Conservation (phyloP, 352 stramenopile species). For the Pythium apleroticum region DNA sequence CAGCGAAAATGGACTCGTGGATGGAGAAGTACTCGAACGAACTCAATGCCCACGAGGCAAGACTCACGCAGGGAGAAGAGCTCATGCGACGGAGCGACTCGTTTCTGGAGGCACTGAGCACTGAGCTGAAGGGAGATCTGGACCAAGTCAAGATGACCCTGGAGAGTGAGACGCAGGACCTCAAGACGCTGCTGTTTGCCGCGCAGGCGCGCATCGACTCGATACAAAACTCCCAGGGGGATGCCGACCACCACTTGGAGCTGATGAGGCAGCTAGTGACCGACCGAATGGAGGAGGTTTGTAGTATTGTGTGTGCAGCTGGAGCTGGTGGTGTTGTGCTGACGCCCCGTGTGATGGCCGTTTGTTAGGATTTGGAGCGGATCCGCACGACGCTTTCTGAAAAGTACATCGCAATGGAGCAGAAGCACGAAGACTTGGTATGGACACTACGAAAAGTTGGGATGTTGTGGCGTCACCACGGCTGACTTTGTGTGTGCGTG, state of each 20-base stretch:
- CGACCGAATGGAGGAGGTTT: slow-evolving; percentile 49
- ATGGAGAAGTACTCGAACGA: slow-evolving; percentile 65
- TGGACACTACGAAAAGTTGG: background rate
- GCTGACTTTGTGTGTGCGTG: slow-evolving; percentile 1
- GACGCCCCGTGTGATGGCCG: background rate
- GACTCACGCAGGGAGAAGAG: slow-evolving; percentile 37
- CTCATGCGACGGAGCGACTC: slow-evolving; percentile 44
- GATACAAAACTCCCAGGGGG: slow-evolving; percentile 34
- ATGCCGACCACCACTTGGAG: slow-evolving; percentile 43
- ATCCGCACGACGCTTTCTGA: slow-evolving; percentile 57
- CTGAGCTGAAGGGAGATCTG: slow-evolving; percentile 34
- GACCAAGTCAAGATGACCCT: slow-evolving; percentile 21
- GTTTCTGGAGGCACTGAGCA: slow-evolving; percentile 36
- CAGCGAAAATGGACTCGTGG: slow-evolving; percentile 50
- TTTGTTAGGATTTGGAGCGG: slow-evolving; percentile 49
- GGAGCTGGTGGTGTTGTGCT: background rate
- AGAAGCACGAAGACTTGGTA: slow-evolving; percentile 46
- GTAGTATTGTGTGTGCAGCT: background rate
- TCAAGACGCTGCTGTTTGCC: slow-evolving; percentile 50
- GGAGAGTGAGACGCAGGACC: slow-evolving; percentile 46
- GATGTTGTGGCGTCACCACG: background rate
- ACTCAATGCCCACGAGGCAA: slow-evolving; percentile 37
- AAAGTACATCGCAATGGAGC: slow-evolving; percentile 51
- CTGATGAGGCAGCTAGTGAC: slow-evolving; percentile 41
- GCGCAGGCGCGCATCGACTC: slow-evolving; percentile 44